These are phyloP conservation scores for Rhizomucor pusillus DNA, from an alignment of 371 early-diverging fungal species.

Conservation along the genomic window DNA sequence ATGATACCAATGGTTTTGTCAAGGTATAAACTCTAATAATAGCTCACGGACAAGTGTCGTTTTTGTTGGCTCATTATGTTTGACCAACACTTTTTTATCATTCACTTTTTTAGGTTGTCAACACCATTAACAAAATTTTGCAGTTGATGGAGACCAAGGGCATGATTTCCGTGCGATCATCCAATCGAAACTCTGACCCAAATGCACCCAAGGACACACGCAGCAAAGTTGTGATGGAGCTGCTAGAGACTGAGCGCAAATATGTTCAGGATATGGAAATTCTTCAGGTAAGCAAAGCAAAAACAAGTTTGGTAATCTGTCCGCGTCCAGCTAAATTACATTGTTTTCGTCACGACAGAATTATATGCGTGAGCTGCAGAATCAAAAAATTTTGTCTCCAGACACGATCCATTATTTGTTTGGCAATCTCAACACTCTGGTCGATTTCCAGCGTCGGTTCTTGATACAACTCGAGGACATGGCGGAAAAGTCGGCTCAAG, in stretches of 20 bases:
- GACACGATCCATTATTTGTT: constrained; percentile 82
- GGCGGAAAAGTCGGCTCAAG: constrained; percentile 65
- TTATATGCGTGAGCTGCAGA: constrained; percentile 60
- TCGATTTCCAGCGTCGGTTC: constrained; percentile 96
- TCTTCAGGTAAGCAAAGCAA: constrained; percentile 60
- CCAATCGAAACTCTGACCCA: constrained; percentile 54
- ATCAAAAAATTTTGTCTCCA: constrained; percentile 63
- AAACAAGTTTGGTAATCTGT: neutral
- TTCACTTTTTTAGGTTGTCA: constrained; percentile 45
- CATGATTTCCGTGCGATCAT: constrained; percentile 53
- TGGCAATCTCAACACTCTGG: constrained; percentile 87
- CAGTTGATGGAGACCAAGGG: constrained; percentile 70
- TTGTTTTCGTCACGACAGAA: constrained; percentile 24
- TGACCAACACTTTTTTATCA: neutral
- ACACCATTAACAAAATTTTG: constrained; percentile 69
- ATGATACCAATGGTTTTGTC: constrained; percentile 94
- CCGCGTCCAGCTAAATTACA: constrained; percentile 5
- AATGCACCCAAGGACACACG: constrained; percentile 78
- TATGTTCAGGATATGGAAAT: constrained; percentile 90
- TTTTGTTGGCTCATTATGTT: neutral
- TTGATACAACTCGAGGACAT: constrained; percentile 88
- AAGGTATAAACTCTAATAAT: constrained; percentile 69
- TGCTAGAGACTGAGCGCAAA: constrained; percentile 93
- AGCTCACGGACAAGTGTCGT: no score
- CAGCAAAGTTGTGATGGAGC: constrained; percentile 83